Percentiles rank a stretch among this genome's conserved stretches.
Evolutionary conservation across 1,284 basidiomycete species (phyloP).

Genomic region (Chalciporus piperatoides): DNA sequence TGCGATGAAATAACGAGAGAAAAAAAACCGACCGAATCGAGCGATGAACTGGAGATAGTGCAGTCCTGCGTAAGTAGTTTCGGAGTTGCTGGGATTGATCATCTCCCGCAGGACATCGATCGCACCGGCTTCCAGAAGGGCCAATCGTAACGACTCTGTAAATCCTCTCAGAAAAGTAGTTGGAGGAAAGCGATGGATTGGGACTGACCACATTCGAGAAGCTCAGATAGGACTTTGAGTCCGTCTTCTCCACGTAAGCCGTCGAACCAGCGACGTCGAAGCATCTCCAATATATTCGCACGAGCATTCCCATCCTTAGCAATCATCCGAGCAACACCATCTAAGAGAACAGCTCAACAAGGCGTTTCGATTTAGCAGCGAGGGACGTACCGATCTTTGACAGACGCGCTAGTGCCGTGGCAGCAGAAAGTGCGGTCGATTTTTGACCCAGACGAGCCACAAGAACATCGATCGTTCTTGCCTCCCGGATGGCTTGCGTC

Average conservation of each 20-base stretch:
- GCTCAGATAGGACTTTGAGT: constrained; percentile 16
- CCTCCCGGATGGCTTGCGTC: constrained; percentile 14
- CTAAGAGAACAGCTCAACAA: constrained; percentile 6
- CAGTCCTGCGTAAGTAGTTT: constrained; percentile 18
- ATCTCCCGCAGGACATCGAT: constrained; percentile 16
- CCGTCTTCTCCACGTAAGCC: constrained; percentile 27
- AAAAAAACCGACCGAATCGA: constrained; percentile 19
- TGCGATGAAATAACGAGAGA: neutral
- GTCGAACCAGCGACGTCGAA: constrained; percentile 28
- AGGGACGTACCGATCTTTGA: constrained; percentile 19
- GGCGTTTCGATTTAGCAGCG: neutral
- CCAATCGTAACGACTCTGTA: constrained; percentile 15
- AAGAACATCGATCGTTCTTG: constrained; percentile 19
- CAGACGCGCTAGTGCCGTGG: constrained; percentile 19
- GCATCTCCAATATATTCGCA: constrained; percentile 21
- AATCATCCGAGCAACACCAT: constrained; percentile 16
- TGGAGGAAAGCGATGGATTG: neutral
- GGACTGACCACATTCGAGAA: constrained; percentile 24
- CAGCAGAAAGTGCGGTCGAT: constrained; percentile 20
- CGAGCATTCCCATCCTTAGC: constrained; percentile 8
- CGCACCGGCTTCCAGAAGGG: constrained; percentile 16
- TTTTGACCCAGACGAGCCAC: constrained; percentile 17
- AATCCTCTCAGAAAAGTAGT: neutral
- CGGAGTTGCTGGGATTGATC: constrained; percentile 11
- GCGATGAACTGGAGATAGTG: constrained; percentile 24